phyloP scores from a whole-genome alignment of 1,139 yeast species.

The Debaryomycetaceae sp. region DNA sequence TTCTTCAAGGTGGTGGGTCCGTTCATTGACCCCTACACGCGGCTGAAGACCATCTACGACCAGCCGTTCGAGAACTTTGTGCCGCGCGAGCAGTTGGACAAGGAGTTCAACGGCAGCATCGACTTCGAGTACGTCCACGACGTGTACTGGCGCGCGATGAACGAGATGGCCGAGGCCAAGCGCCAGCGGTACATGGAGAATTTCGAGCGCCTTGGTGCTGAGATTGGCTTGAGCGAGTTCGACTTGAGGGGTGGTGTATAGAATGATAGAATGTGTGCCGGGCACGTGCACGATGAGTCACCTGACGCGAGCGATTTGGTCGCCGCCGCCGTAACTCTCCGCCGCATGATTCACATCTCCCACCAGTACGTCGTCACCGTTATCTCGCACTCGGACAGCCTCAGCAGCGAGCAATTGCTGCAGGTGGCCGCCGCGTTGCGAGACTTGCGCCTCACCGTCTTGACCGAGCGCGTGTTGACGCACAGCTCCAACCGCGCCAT shows the following conservation, averaged over 20 bases:
- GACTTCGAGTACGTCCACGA: conserved; percentile 80
- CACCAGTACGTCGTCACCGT: conserved; percentile 9
- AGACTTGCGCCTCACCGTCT: conserved; percentile 8
- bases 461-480: conserved; percentile 9
- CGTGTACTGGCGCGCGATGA: conserved; percentile 74
- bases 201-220: conserved; percentile 62
- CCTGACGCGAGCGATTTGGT: too few relatives aligned
- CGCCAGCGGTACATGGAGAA: conserved; percentile 54
- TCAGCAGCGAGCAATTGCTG: conserved; percentile 3
- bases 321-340: background rate
- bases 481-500: conserved; percentile 11
- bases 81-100: conserved; percentile 75
- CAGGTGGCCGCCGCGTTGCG: conserved; percentile 9
- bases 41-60: conserved; percentile 87
- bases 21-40: conserved; percentile 89
- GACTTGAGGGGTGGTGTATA: conserved; percentile 32
- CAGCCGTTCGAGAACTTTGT: conserved; percentile 83
- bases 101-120: conserved; percentile 76
- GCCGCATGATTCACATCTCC: conserved; percentile 4
- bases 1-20: conserved; percentile 88
- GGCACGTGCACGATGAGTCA: too few relatives aligned
- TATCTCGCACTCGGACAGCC: conserved; percentile 7
- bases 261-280: too few relatives aligned
- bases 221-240: conserved; percentile 66
- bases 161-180: conserved; percentile 53